Conservation (phyloP, 768 basidiomycete species). For the Ramaria sp. region DNA sequence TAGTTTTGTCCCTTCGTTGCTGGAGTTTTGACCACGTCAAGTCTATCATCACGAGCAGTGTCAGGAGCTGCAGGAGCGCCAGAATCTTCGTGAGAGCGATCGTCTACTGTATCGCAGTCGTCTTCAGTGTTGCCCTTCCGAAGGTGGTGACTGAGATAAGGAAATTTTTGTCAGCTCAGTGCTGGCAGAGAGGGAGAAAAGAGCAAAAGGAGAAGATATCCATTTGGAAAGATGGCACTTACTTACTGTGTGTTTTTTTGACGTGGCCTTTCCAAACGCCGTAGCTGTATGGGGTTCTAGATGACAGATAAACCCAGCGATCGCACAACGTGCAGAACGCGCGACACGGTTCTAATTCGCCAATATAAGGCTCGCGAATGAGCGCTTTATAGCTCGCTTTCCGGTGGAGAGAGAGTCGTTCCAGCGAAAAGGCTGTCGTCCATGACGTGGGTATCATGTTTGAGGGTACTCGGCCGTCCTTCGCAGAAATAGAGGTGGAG, state of each 20-base stretch:
- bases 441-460: not conserved
- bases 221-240: not conserved
- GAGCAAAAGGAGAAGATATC: not conserved
- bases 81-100: not conserved
- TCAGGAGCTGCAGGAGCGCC: not conserved
- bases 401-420: constrained; percentile 1
- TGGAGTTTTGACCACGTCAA: not conserved
- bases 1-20: not conserved
- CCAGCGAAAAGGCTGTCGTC: not conserved
- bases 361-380: constrained; percentile 14
- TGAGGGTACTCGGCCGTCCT: not conserved
- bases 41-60: not conserved
- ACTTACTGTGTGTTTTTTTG: not conserved
- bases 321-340: constrained; percentile 3
- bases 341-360: constrained; percentile 50
- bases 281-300: constrained; percentile 3
- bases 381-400: constrained; percentile 3
- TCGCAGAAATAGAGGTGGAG: no score
- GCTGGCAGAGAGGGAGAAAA: no score
- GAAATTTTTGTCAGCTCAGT: no score
- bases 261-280: constrained; percentile 9
- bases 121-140: not conserved
- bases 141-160: not conserved
- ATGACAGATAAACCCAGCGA: constrained; percentile 3
- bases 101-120: not conserved